Percentiles rank a stretch among this genome's conserved stretches.
These are phyloP conservation scores for Begonia fuchsioides DNA, from an alignment of 306 rosid species.

Conservation along the genomic window DNA sequence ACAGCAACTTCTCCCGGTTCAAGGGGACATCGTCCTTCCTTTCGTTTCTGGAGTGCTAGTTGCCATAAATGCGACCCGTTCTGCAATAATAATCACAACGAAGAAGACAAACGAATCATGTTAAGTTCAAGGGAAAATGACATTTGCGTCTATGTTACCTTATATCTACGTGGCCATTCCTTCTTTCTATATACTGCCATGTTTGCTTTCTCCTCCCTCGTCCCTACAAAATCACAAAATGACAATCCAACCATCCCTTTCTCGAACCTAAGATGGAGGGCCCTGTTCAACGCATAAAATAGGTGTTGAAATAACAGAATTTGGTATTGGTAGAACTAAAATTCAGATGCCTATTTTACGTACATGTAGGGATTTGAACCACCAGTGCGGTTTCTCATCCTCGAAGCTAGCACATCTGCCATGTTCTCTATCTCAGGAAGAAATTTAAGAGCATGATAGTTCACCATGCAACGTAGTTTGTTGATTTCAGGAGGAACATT, in stretches of 20 bases:
- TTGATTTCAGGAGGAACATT: constrained; percentile 92
- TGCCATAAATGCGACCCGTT: constrained; percentile 99
- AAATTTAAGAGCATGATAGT: constrained; percentile 97
- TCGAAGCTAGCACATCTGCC: constrained; percentile 84
- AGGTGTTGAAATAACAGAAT: constrained; percentile 8
- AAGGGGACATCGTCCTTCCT: constrained; percentile 98
- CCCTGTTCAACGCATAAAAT: constrained; percentile 42
- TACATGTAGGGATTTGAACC: constrained; percentile 89
- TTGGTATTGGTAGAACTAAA: constrained; percentile 10
- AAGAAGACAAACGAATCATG: constrained; percentile 8
- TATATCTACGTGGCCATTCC: constrained; percentile 96
- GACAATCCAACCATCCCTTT: constrained; percentile 99
- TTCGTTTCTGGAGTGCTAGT: constrained; percentile 91
- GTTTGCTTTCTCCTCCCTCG: constrained; percentile 83
- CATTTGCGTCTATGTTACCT: constrained; percentile 35
- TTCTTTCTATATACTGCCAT: constrained; percentile 92
- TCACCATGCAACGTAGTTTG: constrained; percentile 94
- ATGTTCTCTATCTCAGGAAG: constrained; percentile 95
- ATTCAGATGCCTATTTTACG: constrained; percentile 20
- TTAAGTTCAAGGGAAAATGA: background rate
- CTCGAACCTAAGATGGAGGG: constrained; percentile 96
- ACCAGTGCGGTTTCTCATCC: constrained; percentile 97
- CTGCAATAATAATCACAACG: constrained; percentile 31
- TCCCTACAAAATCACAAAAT: constrained; percentile 96
- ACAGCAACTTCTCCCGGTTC: constrained; percentile 99